Conservation (phyloP, 805 yeast genomes). For the Debaryomyces castellii region DNA sequence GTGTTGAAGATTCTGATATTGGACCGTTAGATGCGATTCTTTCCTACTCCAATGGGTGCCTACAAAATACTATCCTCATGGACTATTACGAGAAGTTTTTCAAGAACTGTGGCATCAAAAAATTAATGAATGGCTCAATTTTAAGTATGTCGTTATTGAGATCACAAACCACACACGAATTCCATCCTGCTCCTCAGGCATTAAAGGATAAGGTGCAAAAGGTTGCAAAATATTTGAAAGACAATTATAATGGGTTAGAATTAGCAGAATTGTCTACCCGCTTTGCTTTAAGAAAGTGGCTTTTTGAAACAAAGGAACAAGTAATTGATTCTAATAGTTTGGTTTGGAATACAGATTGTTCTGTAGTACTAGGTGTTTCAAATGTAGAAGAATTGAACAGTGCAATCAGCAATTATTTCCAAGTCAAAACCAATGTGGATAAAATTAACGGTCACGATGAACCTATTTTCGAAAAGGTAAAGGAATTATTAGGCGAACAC, state of each 20-base stretch:
- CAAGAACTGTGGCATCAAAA: slow-evolving; percentile 51
- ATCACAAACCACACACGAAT: slow-evolving; percentile 60
- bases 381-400: slow-evolving; percentile 57
- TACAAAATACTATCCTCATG: slow-evolving; percentile 66
- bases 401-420: slow-evolving; percentile 61
- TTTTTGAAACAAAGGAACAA: slow-evolving; percentile 23
- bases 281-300: slow-evolving; percentile 68
- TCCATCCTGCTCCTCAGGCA: slow-evolving; percentile 76
- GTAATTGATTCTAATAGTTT: slow-evolving; percentile 8
- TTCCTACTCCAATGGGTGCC: slow-evolving; percentile 77
- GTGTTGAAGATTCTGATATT: slow-evolving; percentile 38
- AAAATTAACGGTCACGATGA: slow-evolving; percentile 43
- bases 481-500: slow-evolving; percentile 48
- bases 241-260: slow-evolving; percentile 46
- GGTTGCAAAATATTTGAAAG: slow-evolving; percentile 39
- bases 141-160: slow-evolving; percentile 84
- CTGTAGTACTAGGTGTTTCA: slow-evolving; percentile 79
- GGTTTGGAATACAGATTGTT: slow-evolving; percentile 32
- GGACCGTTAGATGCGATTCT: slow-evolving; percentile 73
- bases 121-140: slow-evolving; percentile 79
- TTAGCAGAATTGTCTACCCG: slow-evolving; percentile 81
- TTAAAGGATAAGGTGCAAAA: slow-evolving; percentile 53
- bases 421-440: slow-evolving; percentile 35
- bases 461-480: slow-evolving; percentile 41
- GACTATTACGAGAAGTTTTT: slow-evolving; percentile 49